These are phyloP conservation scores for Pogostemon cablin DNA, from an alignment of 257 asterid genomes.

Conservation along the genomic window DNA sequence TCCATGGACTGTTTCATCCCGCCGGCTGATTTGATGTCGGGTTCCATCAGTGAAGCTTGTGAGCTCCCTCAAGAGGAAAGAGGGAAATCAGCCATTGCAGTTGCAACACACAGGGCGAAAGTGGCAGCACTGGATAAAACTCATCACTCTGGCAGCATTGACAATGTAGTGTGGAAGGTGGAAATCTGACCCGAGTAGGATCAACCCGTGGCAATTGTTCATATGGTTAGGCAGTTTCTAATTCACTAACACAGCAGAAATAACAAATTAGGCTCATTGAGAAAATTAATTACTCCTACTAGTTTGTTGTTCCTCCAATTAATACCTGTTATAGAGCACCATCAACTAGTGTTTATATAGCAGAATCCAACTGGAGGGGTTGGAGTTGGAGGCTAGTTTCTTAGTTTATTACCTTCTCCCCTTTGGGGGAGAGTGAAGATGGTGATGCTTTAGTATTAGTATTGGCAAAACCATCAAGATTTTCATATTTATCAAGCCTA, in stretches of 20 bases:
- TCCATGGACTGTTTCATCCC: slow-evolving; percentile 94
- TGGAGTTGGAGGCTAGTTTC: slow-evolving; percentile 68
- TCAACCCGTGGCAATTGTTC: slow-evolving; percentile 49
- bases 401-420: slow-evolving; percentile 40
- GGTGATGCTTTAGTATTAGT: slow-evolving; percentile 50
- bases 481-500: slow-evolving; percentile 38
- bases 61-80: slow-evolving; percentile 78
- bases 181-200: slow-evolving; percentile 55
- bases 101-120: slow-evolving; percentile 45
- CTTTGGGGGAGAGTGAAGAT: slow-evolving; percentile 38
- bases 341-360: slow-evolving; percentile 34
- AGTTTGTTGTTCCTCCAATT: slow-evolving; percentile 27
- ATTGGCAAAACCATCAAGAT: slow-evolving; percentile 41
- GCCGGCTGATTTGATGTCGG: slow-evolving; percentile 82
- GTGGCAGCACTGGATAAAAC: slow-evolving; percentile 70
- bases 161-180: slow-evolving; percentile 63
- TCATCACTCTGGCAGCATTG: slow-evolving; percentile 44
- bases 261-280: slow-evolving; percentile 41
- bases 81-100: slow-evolving; percentile 45
- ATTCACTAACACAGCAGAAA: slow-evolving; percentile 59
- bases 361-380: slow-evolving; percentile 57
- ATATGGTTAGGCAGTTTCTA: slow-evolving; percentile 52
- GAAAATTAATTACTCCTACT: slow-evolving; percentile 21
- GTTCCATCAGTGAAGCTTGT: slow-evolving; percentile 70
- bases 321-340: slow-evolving; percentile 44